These are phyloP conservation scores for Citrus unshiu DNA, from an alignment of 345 rosid genomes.

Conservation along the genomic window DNA sequence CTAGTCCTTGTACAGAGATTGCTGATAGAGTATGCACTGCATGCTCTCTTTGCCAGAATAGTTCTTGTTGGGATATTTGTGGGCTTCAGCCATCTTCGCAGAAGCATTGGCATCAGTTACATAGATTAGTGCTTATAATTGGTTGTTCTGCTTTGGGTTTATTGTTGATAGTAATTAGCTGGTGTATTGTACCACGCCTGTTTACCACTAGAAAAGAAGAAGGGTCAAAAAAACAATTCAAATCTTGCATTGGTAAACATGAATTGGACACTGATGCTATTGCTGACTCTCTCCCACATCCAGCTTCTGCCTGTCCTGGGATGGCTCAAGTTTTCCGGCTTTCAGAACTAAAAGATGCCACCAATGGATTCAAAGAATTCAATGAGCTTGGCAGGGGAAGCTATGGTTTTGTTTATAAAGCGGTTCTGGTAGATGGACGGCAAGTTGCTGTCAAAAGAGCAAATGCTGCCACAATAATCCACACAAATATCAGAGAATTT, in stretches of 20 bases:
- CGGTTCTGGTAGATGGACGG: constrained; percentile 68
- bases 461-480: constrained; percentile 93
- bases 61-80: constrained; percentile 68
- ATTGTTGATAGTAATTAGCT: constrained; percentile 40
- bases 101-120: constrained; percentile 47
- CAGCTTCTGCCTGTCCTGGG: constrained; percentile 48
- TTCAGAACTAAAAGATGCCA: constrained; percentile 83
- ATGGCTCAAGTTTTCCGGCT: constrained; percentile 78
- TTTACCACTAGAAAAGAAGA: constrained; percentile 35
- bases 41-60: constrained; percentile 95
- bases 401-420: constrained; percentile 89
- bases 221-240: constrained; percentile 35
- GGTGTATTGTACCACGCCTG: constrained; percentile 47
- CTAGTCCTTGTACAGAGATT: constrained; percentile 62
- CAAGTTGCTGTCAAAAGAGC: constrained; percentile 93
- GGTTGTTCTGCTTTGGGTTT: constrained; percentile 46
- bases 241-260: constrained; percentile 57
- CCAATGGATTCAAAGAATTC: constrained; percentile 93
- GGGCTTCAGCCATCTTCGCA: constrained; percentile 39
- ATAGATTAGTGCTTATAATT: constrained; percentile 34
- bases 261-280: constrained; percentile 41
- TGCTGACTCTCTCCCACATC: constrained; percentile 31
- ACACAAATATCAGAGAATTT: constrained; percentile 68
- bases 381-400: constrained; percentile 89
- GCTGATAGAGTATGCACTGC: constrained; percentile 72